Evolutionary conservation across 192 early-diverging fungal species (phyloP), one percentile per base, ranked within the genome.

Genomic region (Entomortierella beljakovae): DNA sequence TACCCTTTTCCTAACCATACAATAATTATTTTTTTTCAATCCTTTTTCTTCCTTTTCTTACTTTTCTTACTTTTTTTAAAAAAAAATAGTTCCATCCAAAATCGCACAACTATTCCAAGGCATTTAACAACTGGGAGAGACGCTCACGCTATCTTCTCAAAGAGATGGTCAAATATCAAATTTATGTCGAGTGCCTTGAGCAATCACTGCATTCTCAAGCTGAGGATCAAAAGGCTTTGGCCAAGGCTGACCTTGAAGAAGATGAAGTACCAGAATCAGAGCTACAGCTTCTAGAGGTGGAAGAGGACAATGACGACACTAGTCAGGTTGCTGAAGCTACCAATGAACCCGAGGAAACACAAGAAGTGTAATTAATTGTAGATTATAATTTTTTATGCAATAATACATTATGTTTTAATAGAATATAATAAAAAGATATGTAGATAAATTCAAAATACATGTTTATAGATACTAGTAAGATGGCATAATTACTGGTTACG

Each of bases 121-220:
- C 88, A 8, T 86, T 93, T 54, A 81, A 87, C 8, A 94, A 94
- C 71, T 94, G 93, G 93, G 93, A 94, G 83, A 83, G 87, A 58
- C 89, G 90, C 68, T 91, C 91, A 20, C 88, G 91, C 67, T 89
- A 92, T 71, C 80, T 94, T 28, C 72, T 94, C 40, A 88, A 92
- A 70, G 93, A 94, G 82, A 91, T 93, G 70, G 90, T 94, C 80
- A 94, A 94, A 66, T 91, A 93, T 61, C 90, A 92, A 69, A 92
- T 90, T 61, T 94, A 94, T 65, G 88, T 88, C 20, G 91, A 94
- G 64, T 86, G 85, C 22, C 68, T 94, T 73, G 89, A 92, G 68
- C 88, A 89, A 31, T 87, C 89, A 16, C 32, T 72, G 1, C 54
- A 63, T 10, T 56, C 50, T 22, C 70, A 72, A 42, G 23, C 7